Percentiles rank a stretch among this genome's conserved stretches.
phyloP scores from a whole-genome alignment of 768 basidiomycete genomes.

The Podaxis carcinomalis region DNA sequence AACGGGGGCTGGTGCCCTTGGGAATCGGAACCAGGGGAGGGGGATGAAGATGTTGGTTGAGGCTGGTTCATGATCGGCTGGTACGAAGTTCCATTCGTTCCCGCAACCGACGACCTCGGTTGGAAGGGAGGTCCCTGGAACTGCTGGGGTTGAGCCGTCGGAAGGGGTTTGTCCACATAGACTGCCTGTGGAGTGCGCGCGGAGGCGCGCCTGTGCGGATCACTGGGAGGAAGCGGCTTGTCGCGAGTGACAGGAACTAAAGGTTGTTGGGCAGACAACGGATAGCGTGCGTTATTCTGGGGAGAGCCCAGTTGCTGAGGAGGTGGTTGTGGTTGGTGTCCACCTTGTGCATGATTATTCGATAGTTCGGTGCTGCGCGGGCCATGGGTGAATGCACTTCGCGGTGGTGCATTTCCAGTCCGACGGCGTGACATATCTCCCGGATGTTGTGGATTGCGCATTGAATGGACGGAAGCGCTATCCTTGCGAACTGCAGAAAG shows the following conservation, averaged over 20 bases:
- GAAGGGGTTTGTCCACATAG: background rate
- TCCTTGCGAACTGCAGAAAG: conserved; percentile 25
- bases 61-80: background rate
- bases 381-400: background rate
- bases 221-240: conserved; percentile 21
- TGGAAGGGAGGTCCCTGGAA: conserved; percentile 8
- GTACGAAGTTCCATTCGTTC: background rate
- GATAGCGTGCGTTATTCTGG: background rate
- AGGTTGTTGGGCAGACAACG: conserved; percentile 11
- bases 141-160: background rate
- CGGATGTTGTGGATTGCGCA: background rate
- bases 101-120: background rate
- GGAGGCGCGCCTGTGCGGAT: conserved; percentile 11
- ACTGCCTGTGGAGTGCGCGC: conserved; percentile 12
- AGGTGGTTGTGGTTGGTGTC: background rate
- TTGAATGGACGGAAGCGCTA: background rate
- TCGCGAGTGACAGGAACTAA: conserved; percentile 18
- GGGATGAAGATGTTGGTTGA: background rate
- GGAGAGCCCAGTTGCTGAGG: background rate
- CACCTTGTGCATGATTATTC: background rate
- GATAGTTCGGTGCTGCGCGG: background rate
- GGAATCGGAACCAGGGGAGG: conserved; percentile 5
- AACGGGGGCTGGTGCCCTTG: conserved; percentile 18
- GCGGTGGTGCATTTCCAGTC: background rate
- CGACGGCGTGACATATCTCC: background rate